These are phyloP conservation scores for Cryphonectria carpinicola DNA, from an alignment of 2,329 filamentous ascomycete species.

Conservation along the genomic window DNA sequence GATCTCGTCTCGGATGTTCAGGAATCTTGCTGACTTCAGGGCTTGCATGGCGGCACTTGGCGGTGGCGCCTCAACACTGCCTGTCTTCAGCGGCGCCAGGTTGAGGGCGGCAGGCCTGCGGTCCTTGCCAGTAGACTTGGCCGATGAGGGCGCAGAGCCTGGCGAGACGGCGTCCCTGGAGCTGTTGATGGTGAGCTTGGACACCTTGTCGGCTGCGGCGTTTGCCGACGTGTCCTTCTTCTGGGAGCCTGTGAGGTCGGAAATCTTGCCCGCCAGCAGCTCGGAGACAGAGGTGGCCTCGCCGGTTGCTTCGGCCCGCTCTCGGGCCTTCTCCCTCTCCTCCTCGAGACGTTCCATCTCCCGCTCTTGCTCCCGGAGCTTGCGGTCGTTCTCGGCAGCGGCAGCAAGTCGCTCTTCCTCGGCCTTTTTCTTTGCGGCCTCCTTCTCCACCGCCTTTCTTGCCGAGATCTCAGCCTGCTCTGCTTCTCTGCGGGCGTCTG, in stretches of 20 bases:
- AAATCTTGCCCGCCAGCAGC: slow-evolving; percentile 48
- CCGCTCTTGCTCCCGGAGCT: slow-evolving; percentile 72
- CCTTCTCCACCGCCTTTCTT: slow-evolving; percentile 51
- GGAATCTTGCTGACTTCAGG: slow-evolving; percentile 86
- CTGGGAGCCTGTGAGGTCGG: slow-evolving; percentile 43
- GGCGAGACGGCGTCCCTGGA: slow-evolving; percentile 20
- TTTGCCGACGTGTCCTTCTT: slow-evolving; percentile 46
- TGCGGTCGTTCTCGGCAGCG: slow-evolving; percentile 63
- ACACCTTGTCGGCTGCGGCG: slow-evolving; percentile 52
- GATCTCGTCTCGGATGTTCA: slow-evolving; percentile 76
- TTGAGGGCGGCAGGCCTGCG: slow-evolving; percentile 88
- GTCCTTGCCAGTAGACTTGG: slow-evolving; percentile 53
- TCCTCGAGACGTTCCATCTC: slow-evolving; percentile 76
- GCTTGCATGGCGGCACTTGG: slow-evolving; percentile 93
- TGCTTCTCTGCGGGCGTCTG: slow-evolving; percentile 54
- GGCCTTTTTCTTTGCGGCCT: slow-evolving; percentile 45
- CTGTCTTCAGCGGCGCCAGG: slow-evolving; percentile 78
- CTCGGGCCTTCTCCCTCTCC: slow-evolving; percentile 64
- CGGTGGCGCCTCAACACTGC: slow-evolving; percentile 85
- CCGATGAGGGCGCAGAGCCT: slow-evolving; percentile 35
- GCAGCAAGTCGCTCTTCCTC: slow-evolving; percentile 50
- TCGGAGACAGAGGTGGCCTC: slow-evolving; percentile 57
- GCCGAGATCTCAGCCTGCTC: slow-evolving; percentile 49
- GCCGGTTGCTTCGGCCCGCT: slow-evolving; percentile 53
- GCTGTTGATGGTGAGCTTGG: slow-evolving; percentile 52